These are phyloP conservation scores for Immersiella caudata DNA, from an alignment of 495 filamentous ascomycete species.

Conservation along the genomic window DNA sequence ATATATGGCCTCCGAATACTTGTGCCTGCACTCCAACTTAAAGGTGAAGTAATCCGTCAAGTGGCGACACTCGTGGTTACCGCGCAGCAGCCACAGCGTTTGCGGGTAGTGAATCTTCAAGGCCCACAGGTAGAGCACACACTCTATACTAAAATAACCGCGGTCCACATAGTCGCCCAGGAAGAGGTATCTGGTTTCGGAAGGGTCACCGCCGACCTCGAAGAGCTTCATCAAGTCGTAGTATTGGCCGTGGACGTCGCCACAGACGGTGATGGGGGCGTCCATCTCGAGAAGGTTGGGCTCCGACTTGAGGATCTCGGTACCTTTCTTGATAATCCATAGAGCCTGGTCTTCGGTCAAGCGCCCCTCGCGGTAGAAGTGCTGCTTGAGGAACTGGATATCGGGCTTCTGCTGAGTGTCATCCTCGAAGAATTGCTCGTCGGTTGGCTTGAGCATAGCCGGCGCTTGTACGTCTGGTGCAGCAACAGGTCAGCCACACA, in stretches of 20 bases:
- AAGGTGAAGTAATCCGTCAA: conserved; percentile 99
- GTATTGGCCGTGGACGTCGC: conserved; percentile 98
- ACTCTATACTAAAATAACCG: conserved; percentile 99
- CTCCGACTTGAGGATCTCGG: conserved; percentile 79
- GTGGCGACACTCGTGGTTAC: conserved; percentile 98
- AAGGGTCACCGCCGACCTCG: conserved; percentile 95
- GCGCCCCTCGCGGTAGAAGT: conserved; percentile 96
- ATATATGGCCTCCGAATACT: conserved; percentile 94
- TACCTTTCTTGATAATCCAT: conserved; percentile 87
- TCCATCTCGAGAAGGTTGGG: conserved; percentile 99
- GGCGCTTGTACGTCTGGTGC: conserved; percentile 90
- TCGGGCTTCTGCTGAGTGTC: conserved; percentile 87
- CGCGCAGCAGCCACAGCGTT: conserved; percentile 92
- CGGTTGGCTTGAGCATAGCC: conserved; percentile 83
- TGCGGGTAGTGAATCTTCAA: conserved; percentile 99
- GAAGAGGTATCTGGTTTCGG: conserved; percentile 95
- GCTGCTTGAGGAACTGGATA: conserved; percentile 92
- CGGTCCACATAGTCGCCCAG: conserved; percentile 97
- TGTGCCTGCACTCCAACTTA: conserved; percentile 99
- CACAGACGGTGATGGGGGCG: conserved; percentile 98
- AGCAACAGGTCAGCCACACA: conserved; percentile 18
- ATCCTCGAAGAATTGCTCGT: conserved; percentile 74
- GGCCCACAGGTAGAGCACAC: conserved; percentile 95
- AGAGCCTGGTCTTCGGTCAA: conserved; percentile 96
- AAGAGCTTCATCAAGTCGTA: conserved; percentile 99